A percentile compares a stretch with the other conserved stretches of the same genome.
Evolutionary conservation across 768 basidiomycete genomes (phyloP).

Genomic region (Auricularia sp.): DNA sequence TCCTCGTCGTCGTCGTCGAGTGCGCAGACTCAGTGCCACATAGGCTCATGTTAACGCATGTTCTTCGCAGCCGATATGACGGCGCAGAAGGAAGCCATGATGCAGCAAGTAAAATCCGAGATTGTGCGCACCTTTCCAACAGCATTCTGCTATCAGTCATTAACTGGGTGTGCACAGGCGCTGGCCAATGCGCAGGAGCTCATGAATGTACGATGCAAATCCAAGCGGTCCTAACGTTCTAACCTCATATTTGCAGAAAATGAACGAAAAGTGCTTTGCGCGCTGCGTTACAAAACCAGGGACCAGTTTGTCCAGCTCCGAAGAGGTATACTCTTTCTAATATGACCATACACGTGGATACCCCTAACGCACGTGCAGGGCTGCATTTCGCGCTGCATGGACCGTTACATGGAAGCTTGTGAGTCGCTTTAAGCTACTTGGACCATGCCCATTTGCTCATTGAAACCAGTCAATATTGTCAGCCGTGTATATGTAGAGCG

Average conservation of each 20-base stretch:
- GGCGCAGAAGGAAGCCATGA: conserved; percentile 40
- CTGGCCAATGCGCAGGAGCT: conserved; percentile 72
- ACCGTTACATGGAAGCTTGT: conserved; percentile 82
- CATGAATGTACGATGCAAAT: conserved; percentile 45
- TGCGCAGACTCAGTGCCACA: background rate
- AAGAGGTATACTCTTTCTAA: conserved; percentile 43
- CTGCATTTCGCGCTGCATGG: conserved; percentile 65
- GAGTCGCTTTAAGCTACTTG: conserved; percentile 22
- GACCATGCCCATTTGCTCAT: background rate
- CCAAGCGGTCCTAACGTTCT: background rate
- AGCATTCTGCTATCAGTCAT: no score
- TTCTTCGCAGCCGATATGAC: background rate
- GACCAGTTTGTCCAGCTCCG: conserved; percentile 53
- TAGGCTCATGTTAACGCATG: background rate
- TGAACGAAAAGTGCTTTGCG: conserved; percentile 64
- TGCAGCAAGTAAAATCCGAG: conserved; percentile 38
- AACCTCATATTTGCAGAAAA: conserved; percentile 41
- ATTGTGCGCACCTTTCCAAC: no score
- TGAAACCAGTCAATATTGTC: conserved; percentile 57
- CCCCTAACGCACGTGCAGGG: conserved; percentile 32
- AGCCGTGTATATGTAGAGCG: conserved; percentile 57
- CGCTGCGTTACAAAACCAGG: conserved; percentile 75
- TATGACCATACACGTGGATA: background rate
- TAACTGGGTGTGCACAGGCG: conserved; percentile 29
- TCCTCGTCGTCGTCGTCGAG: background rate